Percentiles rank a stretch among this genome's conserved stretches.
Conservation (phyloP, 345 rosid genomes). For the Turritis glabra region DNA sequence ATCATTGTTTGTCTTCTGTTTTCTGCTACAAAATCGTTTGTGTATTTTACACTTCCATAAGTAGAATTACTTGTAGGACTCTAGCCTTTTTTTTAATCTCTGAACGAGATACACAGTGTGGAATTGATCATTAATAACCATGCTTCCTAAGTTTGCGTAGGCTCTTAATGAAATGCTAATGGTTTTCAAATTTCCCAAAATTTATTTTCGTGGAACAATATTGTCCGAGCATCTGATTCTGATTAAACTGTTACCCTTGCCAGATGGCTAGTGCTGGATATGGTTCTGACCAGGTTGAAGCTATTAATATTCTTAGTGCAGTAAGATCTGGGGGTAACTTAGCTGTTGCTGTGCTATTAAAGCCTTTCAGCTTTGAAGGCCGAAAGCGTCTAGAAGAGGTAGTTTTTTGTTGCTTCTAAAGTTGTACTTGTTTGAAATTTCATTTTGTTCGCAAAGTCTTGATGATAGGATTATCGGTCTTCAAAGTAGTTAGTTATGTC, state of each 20-base stretch:
- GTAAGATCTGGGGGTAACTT: slow-evolving; percentile 56
- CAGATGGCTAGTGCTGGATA: slow-evolving; percentile 87
- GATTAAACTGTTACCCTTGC: slow-evolving; percentile 9
- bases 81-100: neutral
- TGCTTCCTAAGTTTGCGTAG: neutral
- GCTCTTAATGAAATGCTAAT: slow-evolving; percentile 4
- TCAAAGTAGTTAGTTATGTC: neutral
- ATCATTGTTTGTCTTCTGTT: slow-evolving; percentile 22
- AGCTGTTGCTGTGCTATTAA: slow-evolving; percentile 66
- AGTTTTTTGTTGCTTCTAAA: neutral
- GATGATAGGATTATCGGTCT: neutral
- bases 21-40: slow-evolving; percentile 5
- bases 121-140: neutral
- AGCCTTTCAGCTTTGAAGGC: slow-evolving; percentile 96
- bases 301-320: slow-evolving; percentile 61
- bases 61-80: slow-evolving; percentile 2
- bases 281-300: slow-evolving; percentile 63
- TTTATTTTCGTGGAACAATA: neutral
- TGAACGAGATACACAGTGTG: slow-evolving; percentile 4
- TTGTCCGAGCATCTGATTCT: slow-evolving; percentile 21
- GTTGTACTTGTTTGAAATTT: neutral
- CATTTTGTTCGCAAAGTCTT: neutral
- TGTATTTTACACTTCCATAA: neutral
- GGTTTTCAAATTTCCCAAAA: neutral
- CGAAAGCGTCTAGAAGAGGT: slow-evolving; percentile 86